Evolutionary conservation across 2,329 filamentous ascomycete species (phyloP).

Genomic region (Curvularia sp.): DNA sequence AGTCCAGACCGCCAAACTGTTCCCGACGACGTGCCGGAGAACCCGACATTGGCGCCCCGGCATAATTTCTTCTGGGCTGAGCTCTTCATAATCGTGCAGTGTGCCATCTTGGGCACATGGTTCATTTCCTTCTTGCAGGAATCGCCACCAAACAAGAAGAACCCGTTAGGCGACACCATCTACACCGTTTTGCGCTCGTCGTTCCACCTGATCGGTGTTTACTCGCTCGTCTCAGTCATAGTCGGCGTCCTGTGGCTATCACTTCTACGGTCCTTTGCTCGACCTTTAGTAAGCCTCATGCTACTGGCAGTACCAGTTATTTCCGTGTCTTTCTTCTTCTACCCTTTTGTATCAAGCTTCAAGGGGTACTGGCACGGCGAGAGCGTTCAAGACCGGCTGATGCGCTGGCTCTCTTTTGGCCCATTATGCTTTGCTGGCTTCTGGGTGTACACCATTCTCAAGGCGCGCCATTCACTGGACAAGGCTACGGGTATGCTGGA

Average conservation of each 20-base stretch:
- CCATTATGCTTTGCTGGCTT: slow-evolving; percentile 75
- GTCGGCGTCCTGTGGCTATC: slow-evolving; percentile 92
- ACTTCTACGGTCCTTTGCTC: slow-evolving; percentile 83
- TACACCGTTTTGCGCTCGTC: slow-evolving; percentile 88
- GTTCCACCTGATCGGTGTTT: slow-evolving; percentile 86
- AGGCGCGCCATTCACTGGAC: slow-evolving; percentile 78
- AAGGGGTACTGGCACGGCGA: slow-evolving; percentile 76
- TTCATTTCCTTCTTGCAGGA: slow-evolving; percentile 92
- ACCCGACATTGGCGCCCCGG: slow-evolving; percentile 52
- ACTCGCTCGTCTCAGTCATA: slow-evolving; percentile 87
- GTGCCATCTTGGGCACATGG: slow-evolving; percentile 84
- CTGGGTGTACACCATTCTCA: slow-evolving; percentile 85
- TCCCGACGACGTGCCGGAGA: slow-evolving; percentile 63
- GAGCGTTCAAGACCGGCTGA: slow-evolving; percentile 82
- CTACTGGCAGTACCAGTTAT: slow-evolving; percentile 85
- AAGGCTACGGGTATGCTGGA: slow-evolving; percentile 89
- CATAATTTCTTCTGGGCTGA: slow-evolving; percentile 94
- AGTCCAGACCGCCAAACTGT: slow-evolving; percentile 62
- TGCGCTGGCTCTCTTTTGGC: slow-evolving; percentile 85
- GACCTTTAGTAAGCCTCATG: slow-evolving; percentile 80
- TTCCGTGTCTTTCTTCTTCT: slow-evolving; percentile 86
- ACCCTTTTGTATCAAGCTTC: slow-evolving; percentile 89
- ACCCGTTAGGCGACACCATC: slow-evolving; percentile 87
- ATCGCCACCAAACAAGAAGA: slow-evolving; percentile 69
- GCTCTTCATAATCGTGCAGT: slow-evolving; percentile 84